A percentile compares a stretch with the other conserved stretches of the same genome.
Conservation (phyloP, 768 basidiomycete species). For the Pleurotus ostreatus region DNA sequence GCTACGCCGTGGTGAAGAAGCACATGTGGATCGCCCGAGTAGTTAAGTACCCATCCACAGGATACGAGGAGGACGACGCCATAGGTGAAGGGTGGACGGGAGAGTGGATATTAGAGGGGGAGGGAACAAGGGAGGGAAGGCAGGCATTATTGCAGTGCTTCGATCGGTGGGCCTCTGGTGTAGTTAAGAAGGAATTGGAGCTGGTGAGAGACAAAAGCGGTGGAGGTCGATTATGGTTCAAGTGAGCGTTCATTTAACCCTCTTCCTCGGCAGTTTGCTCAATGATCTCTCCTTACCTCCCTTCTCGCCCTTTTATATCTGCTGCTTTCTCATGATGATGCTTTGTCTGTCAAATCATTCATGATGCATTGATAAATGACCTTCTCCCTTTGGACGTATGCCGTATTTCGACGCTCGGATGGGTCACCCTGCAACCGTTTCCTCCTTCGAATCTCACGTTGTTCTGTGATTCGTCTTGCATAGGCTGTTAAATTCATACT, state of each 20-base stretch:
- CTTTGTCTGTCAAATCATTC: background rate
- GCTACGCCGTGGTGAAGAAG: conserved; percentile 55
- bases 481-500: conserved; percentile 7
- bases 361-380: background rate
- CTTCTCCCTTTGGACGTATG: too few species aligned
- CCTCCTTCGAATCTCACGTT: background rate
- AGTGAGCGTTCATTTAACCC: conserved; percentile 33
- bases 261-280: background rate
- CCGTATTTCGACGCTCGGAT: too few species aligned
- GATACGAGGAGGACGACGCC: conserved; percentile 22
- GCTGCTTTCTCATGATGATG: conserved; percentile 3
- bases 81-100: conserved; percentile 60
- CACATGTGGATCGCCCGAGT: conserved; percentile 65
- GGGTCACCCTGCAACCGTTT: background rate
- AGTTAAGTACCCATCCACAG: conserved; percentile 13
- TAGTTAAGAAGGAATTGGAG: conserved; percentile 41
- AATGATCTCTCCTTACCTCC: background rate
- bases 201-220: conserved; percentile 60
- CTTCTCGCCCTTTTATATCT: background rate
- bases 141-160: conserved; percentile 55
- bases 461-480: background rate
- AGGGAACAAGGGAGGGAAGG: conserved; percentile 67
- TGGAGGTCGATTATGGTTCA: conserved; percentile 59
- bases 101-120: conserved; percentile 78
- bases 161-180: conserved; percentile 22